Evolutionary conservation across 306 rosid genomes (phyloP).

Genomic region (Ceratonia siliqua): DNA sequence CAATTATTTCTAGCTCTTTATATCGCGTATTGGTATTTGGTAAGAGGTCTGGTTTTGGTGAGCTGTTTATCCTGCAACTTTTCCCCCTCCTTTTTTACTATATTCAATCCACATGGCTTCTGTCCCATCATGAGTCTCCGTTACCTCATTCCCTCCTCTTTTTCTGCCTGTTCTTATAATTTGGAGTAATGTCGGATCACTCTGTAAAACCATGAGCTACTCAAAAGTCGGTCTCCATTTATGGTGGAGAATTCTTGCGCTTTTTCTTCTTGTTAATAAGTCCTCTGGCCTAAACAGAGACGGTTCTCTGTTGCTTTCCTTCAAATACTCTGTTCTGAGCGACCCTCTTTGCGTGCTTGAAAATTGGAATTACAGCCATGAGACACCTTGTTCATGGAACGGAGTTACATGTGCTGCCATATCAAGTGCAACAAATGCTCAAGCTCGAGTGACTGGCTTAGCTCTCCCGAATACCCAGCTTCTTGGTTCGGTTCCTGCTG

Average conservation of each 20-base stretch:
- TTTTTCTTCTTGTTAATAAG: slow-evolving; percentile 33
- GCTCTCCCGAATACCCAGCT: slow-evolving; percentile 67
- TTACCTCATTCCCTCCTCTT: not conserved
- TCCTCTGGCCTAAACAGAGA: slow-evolving; percentile 56
- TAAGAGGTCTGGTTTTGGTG: slow-evolving; percentile 45
- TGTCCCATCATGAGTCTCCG: slow-evolving; percentile 48
- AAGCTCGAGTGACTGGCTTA: slow-evolving; percentile 48
- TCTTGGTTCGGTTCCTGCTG: slow-evolving; percentile 65
- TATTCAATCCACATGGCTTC: slow-evolving; percentile 53
- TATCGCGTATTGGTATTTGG: no score
- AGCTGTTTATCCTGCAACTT: slow-evolving; percentile 43
- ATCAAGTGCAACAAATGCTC: not conserved
- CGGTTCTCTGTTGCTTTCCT: slow-evolving; percentile 67
- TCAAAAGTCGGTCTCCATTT: slow-evolving; percentile 31
- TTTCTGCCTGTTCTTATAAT: slow-evolving; percentile 29
- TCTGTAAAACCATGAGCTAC: slow-evolving; percentile 47
- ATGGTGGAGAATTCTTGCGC: slow-evolving; percentile 33
- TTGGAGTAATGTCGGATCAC: slow-evolving; percentile 45
- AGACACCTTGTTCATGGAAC: slow-evolving; percentile 80
- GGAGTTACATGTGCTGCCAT: slow-evolving; percentile 60
- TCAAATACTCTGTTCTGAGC: slow-evolving; percentile 57
- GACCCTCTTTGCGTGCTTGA: slow-evolving; percentile 60
- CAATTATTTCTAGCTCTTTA: slow-evolving; percentile 38
- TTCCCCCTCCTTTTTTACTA: not conserved
- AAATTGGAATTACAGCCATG: slow-evolving; percentile 58